These are phyloP conservation scores for Carex pumila DNA, from an alignment of 176 grass and related monocot species.

Conservation along the genomic window DNA sequence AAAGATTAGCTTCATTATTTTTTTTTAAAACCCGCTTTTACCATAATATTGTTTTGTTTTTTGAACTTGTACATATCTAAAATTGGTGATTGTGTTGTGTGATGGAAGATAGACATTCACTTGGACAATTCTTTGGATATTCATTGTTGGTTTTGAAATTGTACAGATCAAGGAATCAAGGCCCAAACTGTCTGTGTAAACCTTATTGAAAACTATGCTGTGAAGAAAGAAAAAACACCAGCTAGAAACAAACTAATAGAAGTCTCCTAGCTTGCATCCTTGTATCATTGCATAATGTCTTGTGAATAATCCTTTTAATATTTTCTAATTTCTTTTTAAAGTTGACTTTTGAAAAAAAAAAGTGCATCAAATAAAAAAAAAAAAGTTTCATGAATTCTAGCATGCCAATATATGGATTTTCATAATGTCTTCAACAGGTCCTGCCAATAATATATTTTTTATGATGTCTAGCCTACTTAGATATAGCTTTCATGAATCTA, in stretches of 20 bases:
- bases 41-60: not conserved
- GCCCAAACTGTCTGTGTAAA: not conserved
- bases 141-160: not conserved
- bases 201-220: not conserved
- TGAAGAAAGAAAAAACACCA: not conserved
- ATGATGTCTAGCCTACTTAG: conserved; percentile 28
- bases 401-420: not conserved
- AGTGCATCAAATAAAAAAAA: not conserved
- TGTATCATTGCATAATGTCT: not conserved
- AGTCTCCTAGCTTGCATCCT: not conserved
- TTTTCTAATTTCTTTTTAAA: not conserved
- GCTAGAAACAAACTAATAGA: not conserved
- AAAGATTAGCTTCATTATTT: not conserved
- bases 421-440: not conserved
- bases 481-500: conserved; percentile 72
- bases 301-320: not conserved
- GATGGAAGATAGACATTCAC: not conserved
- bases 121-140: not conserved
- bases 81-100: conserved; percentile 2
- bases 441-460: not conserved
- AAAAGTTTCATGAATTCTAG: no score
- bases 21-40: not conserved
- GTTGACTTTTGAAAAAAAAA: not conserved
- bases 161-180: not conserved
- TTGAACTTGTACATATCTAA: conserved; percentile 19